These are phyloP conservation scores for Phoma herbarum DNA, from an alignment of 2,329 filamentous ascomycete species.

Conservation along the genomic window DNA sequence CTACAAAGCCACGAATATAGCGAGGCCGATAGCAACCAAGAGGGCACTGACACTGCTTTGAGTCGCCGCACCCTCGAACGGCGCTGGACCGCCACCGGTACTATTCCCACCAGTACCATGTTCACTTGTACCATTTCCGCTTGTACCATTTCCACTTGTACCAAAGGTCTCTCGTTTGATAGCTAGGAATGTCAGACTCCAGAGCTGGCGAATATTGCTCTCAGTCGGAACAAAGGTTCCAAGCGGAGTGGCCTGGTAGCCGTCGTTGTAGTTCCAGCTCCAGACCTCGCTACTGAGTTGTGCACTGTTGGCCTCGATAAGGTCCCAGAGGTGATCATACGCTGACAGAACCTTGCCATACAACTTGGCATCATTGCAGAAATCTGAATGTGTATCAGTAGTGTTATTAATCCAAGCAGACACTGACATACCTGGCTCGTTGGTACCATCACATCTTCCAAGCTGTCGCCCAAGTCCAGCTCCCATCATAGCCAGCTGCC, in stretches of 20 bases:
- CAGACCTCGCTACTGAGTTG: conserved; percentile 68
- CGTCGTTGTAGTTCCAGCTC: conserved; percentile 66
- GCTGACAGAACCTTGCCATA: conserved; percentile 58
- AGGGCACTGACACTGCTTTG: not conserved
- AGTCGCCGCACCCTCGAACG: not conserved
- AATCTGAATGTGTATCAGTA: conserved; percentile 49
- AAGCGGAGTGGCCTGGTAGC: conserved; percentile 61
- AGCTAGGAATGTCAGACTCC: conserved; percentile 68
- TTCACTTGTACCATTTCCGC: too few species aligned
- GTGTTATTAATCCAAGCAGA: not conserved
- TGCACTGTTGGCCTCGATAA: conserved; percentile 64
- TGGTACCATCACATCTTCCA: conserved; percentile 56
- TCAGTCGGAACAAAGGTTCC: conserved; percentile 62
- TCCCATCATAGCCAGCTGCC: conserved; percentile 72
- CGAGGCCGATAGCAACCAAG: not conserved
- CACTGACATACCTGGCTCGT: not conserved
- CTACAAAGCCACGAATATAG: not conserved
- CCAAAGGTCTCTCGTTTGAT: conserved; percentile 54
- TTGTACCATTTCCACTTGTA: not conserved
- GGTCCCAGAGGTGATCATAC: conserved; percentile 69
- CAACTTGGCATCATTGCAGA: conserved; percentile 60
- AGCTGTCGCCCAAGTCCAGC: conserved; percentile 67
- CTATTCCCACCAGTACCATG: not conserved
- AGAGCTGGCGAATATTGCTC: conserved; percentile 65
- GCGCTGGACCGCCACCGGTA: not conserved